Evolutionary conservation across 176 grass and related monocot genomes (phyloP).

Genomic region (Bothriochloa decipiens): DNA sequence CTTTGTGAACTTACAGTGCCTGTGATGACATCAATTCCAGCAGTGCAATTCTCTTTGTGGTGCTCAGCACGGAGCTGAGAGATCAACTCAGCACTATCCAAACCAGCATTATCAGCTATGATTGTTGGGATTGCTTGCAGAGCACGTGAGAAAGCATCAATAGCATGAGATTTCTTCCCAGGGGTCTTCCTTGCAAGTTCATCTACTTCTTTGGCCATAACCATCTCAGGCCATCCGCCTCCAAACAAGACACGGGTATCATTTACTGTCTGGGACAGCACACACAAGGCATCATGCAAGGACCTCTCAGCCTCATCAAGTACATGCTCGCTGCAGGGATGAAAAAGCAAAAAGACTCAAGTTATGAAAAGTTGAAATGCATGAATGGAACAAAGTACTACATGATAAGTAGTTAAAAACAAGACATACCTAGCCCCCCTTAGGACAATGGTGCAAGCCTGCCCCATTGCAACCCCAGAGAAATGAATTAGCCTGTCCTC

Average conservation of each 20-base stretch:
- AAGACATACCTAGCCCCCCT: constrained; percentile 79
- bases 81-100: constrained; percentile 86
- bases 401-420: constrained; percentile 1
- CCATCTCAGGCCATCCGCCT: constrained; percentile 96
- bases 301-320: constrained; percentile 96
- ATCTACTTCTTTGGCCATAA: constrained; percentile 89
- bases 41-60: constrained; percentile 68
- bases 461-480: constrained; percentile 82
- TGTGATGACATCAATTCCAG: constrained; percentile 83
- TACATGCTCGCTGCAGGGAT: constrained; percentile 73
- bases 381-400: neutral
- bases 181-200: constrained; percentile 86
- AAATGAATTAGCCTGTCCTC: constrained; percentile 93
- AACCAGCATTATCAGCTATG: constrained; percentile 84
- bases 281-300: constrained; percentile 88
- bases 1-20: constrained; percentile 60
- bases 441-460: constrained; percentile 95
- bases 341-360: constrained; percentile 4
- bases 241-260: constrained; percentile 86
- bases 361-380: neutral
- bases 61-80: constrained; percentile 98
- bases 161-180: constrained; percentile 92
- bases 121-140: constrained; percentile 91
- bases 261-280: constrained; percentile 89
- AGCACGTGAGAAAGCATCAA: constrained; percentile 80